A percentile compares a stretch with the other conserved stretches of the same genome.
Conservation (phyloP, 163 green algal species). For the Volvox carteri region DNA sequence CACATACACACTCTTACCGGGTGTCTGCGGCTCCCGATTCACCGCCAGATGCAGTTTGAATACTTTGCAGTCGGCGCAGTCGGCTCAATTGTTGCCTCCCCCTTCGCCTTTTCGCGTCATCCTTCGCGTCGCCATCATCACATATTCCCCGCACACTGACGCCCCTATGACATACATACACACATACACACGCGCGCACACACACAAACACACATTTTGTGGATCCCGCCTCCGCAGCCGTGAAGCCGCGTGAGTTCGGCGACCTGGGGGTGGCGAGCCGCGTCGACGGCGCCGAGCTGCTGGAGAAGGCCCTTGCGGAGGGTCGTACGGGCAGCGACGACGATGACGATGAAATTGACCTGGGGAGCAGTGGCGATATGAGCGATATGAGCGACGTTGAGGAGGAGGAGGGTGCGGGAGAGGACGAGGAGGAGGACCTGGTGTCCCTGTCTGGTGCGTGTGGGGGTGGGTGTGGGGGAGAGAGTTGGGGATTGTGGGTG, state of each 20-base stretch:
- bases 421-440: constrained; percentile 49
- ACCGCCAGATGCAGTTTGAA: no score
- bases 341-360: constrained; percentile 71
- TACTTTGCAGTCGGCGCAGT: no score
- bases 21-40: no score
- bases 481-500: no score
- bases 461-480: neutral
- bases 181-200: no score
- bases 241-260: constrained; percentile 78
- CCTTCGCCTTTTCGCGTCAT: no score
- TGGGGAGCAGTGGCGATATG: constrained; percentile 57
- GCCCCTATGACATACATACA: no score
- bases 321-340: constrained; percentile 64
- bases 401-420: constrained; percentile 68
- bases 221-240: neutral
- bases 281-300: constrained; percentile 91
- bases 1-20: no score
- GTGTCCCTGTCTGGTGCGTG: constrained; percentile 45
- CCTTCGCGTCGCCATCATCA: no score
- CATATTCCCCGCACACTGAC: neutral
- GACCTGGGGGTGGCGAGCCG: constrained; percentile 69
- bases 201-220: no score
- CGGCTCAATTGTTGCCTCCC: no score
- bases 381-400: constrained; percentile 60
- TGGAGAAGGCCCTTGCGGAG: constrained; percentile 77